These are phyloP conservation scores for Gynochthodes officinalis DNA, from an alignment of 257 asterid genomes.

Conservation along the genomic window DNA sequence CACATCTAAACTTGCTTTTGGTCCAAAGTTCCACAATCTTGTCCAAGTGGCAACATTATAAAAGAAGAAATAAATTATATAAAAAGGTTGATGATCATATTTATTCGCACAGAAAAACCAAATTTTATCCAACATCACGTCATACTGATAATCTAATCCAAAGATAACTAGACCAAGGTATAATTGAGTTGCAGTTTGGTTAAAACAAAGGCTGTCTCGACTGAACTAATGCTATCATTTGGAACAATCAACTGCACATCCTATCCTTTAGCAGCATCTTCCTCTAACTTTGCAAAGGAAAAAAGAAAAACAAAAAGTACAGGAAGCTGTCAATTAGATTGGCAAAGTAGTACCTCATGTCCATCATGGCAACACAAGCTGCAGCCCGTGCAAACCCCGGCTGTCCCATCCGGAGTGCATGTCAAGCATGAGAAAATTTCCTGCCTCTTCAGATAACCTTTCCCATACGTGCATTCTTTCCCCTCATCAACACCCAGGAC, in stretches of 20 bases:
- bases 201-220: not conserved
- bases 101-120: not conserved
- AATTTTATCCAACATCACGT: not conserved
- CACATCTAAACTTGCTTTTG: slow-evolving; percentile 89
- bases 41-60: slow-evolving; percentile 26
- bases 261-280: not conserved
- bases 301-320: too few species aligned
- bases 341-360: slow-evolving; percentile 61
- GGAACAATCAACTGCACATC: not conserved
- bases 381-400: slow-evolving; percentile 95
- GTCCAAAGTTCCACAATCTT: slow-evolving; percentile 98
- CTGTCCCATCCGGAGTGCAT: slow-evolving; percentile 87
- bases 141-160: too few species aligned
- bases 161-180: not conserved
- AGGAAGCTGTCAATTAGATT: not conserved
- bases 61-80: not conserved
- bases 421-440: slow-evolving; percentile 91
- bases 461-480: slow-evolving; percentile 76
- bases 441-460: slow-evolving; percentile 83
- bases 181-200: not conserved
- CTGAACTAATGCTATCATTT: not conserved
- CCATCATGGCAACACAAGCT: slow-evolving; percentile 88
- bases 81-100: not conserved
- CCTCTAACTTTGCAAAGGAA: too few species aligned
- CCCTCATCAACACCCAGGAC: slow-evolving; percentile 96